Percentiles rank a stretch among this genome's conserved stretches.
Evolutionary conservation across 768 basidiomycete genomes (phyloP).

Genomic region (Strobilomyces echinocephalus): DNA sequence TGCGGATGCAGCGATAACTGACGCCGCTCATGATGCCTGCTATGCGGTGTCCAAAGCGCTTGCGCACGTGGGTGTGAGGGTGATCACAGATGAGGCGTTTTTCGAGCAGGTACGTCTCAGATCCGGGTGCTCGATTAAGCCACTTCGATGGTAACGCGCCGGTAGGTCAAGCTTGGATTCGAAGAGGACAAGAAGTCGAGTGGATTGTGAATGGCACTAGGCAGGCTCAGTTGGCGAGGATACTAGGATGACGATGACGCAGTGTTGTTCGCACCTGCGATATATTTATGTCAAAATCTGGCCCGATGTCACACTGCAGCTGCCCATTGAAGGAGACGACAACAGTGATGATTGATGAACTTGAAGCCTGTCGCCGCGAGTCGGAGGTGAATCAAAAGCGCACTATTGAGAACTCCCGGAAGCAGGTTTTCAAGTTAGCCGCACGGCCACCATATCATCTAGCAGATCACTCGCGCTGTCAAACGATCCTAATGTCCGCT

Average conservation of each 20-base stretch:
- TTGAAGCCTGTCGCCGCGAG: no score
- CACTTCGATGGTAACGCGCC: background rate
- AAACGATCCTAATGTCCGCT: background rate
- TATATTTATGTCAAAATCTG: no score
- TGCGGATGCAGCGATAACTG: slow-evolving; percentile 56
- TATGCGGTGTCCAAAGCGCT: slow-evolving; percentile 45
- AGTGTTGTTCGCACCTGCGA: background rate
- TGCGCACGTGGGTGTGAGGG: slow-evolving; percentile 48
- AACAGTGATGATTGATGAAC: no score
- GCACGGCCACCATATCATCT: background rate
- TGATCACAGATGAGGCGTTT: slow-evolving; percentile 65
- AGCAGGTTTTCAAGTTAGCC: no score
- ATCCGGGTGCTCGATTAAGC: background rate
- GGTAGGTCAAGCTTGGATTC: slow-evolving; percentile 45
- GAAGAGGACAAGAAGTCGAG: slow-evolving; percentile 39
- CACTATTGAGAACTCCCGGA: no score
- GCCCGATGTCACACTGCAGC: no score
- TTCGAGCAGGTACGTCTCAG: slow-evolving; percentile 22
- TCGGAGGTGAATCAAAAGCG: no score
- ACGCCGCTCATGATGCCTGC: slow-evolving; percentile 43
- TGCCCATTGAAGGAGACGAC: no score
- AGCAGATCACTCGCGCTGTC: background rate
- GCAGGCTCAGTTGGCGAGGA: background rate
- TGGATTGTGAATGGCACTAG: background rate
- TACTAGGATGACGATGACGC: background rate